Conservation (phyloP, 2,329 filamentous ascomycete genomes). For the Colletotrichum acutatum region DNA sequence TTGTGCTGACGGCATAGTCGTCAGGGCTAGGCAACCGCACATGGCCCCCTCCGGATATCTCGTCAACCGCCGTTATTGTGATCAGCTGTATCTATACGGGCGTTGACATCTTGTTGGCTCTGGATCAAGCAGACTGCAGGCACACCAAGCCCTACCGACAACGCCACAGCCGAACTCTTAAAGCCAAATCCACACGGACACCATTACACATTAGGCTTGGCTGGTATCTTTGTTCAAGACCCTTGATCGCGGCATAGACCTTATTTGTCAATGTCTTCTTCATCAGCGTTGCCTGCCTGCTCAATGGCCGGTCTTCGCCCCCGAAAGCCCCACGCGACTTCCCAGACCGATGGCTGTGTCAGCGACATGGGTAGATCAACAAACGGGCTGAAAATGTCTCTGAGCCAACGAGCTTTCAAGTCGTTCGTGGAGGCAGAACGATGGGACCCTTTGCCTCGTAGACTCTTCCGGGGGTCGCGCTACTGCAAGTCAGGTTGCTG, state of each 20-base stretch:
- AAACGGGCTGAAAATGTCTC: neutral
- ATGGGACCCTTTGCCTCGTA: neutral
- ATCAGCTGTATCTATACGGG: neutral
- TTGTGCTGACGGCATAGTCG: neutral
- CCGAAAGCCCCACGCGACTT: neutral
- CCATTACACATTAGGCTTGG: conserved; percentile 2
- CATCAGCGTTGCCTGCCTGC: neutral
- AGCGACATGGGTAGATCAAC: neutral
- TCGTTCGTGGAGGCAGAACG: neutral
- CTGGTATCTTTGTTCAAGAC: neutral
- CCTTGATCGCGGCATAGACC: neutral
- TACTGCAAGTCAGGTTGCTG: neutral
- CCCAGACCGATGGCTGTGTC: conserved; percentile 6
- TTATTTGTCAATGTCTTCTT: conserved; percentile 16
- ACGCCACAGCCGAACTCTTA: conserved; percentile 14
- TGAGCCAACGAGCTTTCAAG: conserved; percentile 10
- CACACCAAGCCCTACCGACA: neutral
- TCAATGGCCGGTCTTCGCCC: neutral
- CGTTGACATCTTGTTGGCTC: neutral
- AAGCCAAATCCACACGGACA: conserved; percentile 1
- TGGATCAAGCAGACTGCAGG: neutral
- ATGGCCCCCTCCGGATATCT: neutral
- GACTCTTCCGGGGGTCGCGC: neutral
- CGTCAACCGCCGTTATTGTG: neutral
- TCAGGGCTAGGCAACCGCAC: neutral